Evolutionary conservation across 2,329 filamentous ascomycete species (phyloP).

Genomic region (Lasiodiplodia sp.): DNA sequence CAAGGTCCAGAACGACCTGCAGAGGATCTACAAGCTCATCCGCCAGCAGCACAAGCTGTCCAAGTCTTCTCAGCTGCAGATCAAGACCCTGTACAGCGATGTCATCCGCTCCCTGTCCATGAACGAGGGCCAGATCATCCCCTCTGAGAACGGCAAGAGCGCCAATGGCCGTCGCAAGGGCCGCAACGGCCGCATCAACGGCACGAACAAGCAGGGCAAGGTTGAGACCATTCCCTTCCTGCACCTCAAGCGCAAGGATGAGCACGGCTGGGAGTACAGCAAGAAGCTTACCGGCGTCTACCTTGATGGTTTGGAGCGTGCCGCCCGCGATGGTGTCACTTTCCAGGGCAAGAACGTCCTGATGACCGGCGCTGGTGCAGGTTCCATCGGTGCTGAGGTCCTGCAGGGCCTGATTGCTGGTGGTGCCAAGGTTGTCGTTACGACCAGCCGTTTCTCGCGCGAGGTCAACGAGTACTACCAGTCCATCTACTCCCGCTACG

Average conservation of each 20-base stretch:
- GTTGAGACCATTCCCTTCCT: conserved; percentile 97
- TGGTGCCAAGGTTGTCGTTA: conserved; percentile 95
- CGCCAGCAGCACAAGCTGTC: conserved; percentile 98
- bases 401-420: conserved; percentile 95
- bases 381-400: conserved; percentile 96
- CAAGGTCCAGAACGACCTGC: conserved; percentile 95
- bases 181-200: conserved; percentile 60
- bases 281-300: conserved; percentile 97
- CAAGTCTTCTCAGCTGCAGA: conserved; percentile 94
- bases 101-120: conserved; percentile 93
- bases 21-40: conserved; percentile 97
- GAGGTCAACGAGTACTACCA: conserved; percentile 99
- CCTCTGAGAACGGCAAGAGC: conserved; percentile 78
- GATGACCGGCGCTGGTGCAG: conserved; percentile 98
- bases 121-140: conserved; percentile 98
- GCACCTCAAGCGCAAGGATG: conserved; percentile 91
- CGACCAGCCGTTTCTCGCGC: conserved; percentile 93
- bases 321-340: conserved; percentile 84
- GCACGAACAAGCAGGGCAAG: conserved; percentile 77
- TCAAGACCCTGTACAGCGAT: conserved; percentile 93
- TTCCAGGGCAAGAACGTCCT: conserved; percentile 95
- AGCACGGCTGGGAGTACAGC: conserved; percentile 98
- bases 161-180: conserved; percentile 65
- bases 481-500: conserved; percentile 95
- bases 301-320: conserved; percentile 88